Percentiles rank a stretch among this genome's conserved stretches.
phyloP scores from a whole-genome alignment of 2,329 filamentous ascomycete species.

The Orbilia brochopaga region DNA sequence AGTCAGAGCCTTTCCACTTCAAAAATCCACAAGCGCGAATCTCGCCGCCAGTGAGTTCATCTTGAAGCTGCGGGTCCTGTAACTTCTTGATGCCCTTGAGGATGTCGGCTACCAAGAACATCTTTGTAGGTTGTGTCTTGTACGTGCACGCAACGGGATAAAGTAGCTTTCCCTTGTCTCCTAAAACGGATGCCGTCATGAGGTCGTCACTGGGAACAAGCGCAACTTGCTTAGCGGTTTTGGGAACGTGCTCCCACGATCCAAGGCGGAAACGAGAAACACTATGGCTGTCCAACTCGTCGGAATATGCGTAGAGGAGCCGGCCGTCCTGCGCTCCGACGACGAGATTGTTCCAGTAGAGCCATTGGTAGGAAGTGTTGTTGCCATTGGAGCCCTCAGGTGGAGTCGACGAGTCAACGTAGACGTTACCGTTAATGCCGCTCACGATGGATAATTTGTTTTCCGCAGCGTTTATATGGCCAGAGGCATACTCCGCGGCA shows the following conservation, averaged over 20 bases:
- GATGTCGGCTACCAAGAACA: conserved; percentile 27
- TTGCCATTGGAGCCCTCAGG: conserved; percentile 23
- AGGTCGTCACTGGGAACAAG: conserved; percentile 22
- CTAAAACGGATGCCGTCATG: conserved; percentile 28
- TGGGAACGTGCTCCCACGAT: conserved; percentile 29
- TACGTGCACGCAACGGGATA: conserved; percentile 40
- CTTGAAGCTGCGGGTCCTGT: conserved; percentile 19
- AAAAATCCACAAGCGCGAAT: conserved; percentile 37
- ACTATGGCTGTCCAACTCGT: conserved; percentile 25
- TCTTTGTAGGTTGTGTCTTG: conserved; percentile 30
- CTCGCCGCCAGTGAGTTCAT: conserved; percentile 29
- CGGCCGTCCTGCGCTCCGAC: conserved; percentile 32
- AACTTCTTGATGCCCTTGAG: conserved; percentile 31
- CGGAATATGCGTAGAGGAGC: conserved; percentile 30
- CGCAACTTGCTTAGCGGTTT: conserved; percentile 24
- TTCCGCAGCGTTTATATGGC: conserved; percentile 14
- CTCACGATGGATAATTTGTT: conserved; percentile 20
- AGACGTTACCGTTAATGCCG: conserved; percentile 40
- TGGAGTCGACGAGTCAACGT: conserved; percentile 25
- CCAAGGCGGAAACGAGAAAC: conserved; percentile 32
- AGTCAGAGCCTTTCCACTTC: conserved; percentile 15
- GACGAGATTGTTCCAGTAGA: conserved; percentile 36
- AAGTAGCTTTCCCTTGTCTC: conserved; percentile 14
- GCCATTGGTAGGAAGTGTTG: conserved; percentile 35
- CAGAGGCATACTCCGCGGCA: conserved; percentile 15